Base-by-base conservation (phyloP, 2,329 filamentous ascomycete genomes). In the Clonostachys rosea region DNA sequence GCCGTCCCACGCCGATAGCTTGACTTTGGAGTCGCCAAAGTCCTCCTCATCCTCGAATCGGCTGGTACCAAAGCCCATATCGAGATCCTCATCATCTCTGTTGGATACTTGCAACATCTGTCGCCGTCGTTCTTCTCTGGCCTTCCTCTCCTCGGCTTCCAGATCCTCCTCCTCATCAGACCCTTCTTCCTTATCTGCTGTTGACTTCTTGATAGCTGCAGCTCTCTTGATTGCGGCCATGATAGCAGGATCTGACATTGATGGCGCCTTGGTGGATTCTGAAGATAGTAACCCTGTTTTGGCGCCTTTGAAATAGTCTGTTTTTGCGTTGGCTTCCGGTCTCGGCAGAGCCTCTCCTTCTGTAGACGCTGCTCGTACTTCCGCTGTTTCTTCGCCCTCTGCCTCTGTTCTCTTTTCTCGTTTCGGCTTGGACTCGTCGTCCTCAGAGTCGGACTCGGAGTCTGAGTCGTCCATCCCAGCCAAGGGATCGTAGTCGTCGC, bases 1-100 rank as follows among this genome's bases (percentile, higher is more conserved):
- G 3, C 69, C 78, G 18, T 73, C 79, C 74, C 88, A 89, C 57
- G 81, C 70, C 37, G 81, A 83, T 47, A 91, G 65, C 68, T 87
- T 89, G 52, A 89, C 69, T 54, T 78, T 83, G 40, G 72, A 74
- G 18, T 78, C 76, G 39, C 91, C 88, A 53, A 86, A 79, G 53
- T 95, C 91, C 50, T 91, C 91, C 44, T 91, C 91, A 59, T 96
- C 94, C 46, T 89, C 91, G 58, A 89, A 86, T 30, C 92, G 79
- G 59, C 87, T 94, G 17, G 84, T 89, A 34, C 94, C 94, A 60
- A 99, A 97, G 50, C 91, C 92, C 75, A 97, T 81, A 60, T 99
- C 94, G 69, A 99, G 79, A 67, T 99, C 92, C 48, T 92, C 84
- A 43, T 91, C 83, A 62, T 97, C 92, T 43, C 91, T 81, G 55